Evolutionary conservation across 768 basidiomycete genomes (phyloP).

Genomic region (Kwoniella botswanensis): DNA sequence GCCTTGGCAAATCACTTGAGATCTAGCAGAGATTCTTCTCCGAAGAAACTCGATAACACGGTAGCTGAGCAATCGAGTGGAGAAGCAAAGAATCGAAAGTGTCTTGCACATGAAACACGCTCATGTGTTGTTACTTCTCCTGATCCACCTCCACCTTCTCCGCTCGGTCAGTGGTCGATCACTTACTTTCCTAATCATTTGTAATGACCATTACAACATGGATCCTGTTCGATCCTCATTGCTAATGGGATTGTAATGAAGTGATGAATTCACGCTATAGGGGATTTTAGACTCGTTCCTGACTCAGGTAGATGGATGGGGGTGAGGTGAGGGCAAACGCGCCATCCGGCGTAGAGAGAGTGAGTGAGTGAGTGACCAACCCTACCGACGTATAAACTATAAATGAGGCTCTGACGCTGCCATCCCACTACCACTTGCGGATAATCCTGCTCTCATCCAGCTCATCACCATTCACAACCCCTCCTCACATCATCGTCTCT

Average conservation of each 20-base stretch:
- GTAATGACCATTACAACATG: conserved; percentile 8
- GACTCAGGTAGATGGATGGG: not conserved
- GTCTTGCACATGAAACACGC: not conserved
- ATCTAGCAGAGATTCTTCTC: not conserved
- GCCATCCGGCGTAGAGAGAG: not conserved
- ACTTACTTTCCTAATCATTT: not conserved
- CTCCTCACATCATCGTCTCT: too few species aligned
- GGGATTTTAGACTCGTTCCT: conserved; percentile 5
- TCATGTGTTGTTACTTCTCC: not conserved
- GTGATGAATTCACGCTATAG: not conserved
- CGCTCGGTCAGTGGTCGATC: not conserved
- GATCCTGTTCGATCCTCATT: not conserved
- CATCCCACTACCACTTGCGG: not conserved
- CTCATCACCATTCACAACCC: not conserved
- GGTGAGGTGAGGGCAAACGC: not conserved
- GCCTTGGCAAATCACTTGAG: not conserved
- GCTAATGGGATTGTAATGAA: not conserved
- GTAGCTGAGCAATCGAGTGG: not conserved
- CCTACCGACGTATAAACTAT: not conserved
- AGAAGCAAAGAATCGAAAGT: not conserved
- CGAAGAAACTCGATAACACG: not conserved
- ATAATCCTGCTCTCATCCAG: not conserved
- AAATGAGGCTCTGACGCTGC: not conserved
- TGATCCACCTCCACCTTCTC: not conserved
- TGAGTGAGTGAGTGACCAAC: conserved; percentile 8